Evolutionary conservation across 2,329 filamentous ascomycete genomes (phyloP).

Genomic region (Ceratocystis lukuohia): DNA sequence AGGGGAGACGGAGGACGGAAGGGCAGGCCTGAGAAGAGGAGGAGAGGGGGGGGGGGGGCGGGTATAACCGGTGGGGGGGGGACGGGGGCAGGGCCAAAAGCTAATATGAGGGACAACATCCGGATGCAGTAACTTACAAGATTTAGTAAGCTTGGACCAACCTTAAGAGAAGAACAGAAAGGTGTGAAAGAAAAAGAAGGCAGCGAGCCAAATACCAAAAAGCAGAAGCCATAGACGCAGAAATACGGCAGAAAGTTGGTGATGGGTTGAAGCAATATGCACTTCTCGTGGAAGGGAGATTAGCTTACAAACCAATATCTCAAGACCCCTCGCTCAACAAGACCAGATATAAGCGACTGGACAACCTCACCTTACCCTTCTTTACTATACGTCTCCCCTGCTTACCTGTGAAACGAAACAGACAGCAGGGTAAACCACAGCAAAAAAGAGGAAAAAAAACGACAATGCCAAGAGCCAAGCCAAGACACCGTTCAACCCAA

Average conservation of each 20-base stretch:
- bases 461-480: not conserved
- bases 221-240: not conserved
- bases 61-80: not conserved
- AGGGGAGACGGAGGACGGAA: not conserved
- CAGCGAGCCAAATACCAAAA: no score
- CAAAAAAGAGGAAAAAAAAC: not conserved
- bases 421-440: not conserved
- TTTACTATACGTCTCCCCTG: not conserved
- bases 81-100: not conserved
- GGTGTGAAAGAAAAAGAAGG: not conserved
- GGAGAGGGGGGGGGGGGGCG: not conserved
- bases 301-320: no score
- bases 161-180: not conserved
- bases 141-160: constrained; percentile 1
- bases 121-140: constrained; percentile 10
- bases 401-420: constrained; percentile 5
- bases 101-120: not conserved
- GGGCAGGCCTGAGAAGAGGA: not conserved
- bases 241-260: no score
- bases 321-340: no score
- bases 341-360: no score
- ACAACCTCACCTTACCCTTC: not conserved
- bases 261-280: no score
- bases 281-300: no score
- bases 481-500: constrained; percentile 8